A percentile compares a stretch with the other conserved stretches of the same genome.
Conservation (phyloP, 2,329 filamentous ascomycete species). For the Cladophialophora exuberans region DNA sequence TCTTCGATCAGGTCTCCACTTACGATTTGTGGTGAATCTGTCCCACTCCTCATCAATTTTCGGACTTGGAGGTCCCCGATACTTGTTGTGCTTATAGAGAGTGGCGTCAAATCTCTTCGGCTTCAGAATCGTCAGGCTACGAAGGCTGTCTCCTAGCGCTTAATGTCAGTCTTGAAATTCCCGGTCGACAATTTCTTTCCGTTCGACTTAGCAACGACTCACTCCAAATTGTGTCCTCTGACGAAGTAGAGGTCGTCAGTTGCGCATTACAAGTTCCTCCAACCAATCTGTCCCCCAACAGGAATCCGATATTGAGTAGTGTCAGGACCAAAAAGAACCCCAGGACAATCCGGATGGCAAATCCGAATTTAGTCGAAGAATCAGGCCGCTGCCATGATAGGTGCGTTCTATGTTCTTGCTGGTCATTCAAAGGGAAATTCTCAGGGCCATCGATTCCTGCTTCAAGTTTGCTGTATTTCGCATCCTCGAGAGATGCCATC, state of each 20-base stretch:
- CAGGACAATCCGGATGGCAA: neutral
- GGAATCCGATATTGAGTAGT: conserved; percentile 4
- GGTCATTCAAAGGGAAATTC: neutral
- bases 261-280: neutral
- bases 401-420: neutral
- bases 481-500: neutral
- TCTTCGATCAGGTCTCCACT: neutral
- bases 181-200: neutral
- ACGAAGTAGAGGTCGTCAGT: neutral
- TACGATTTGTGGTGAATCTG: conserved; percentile 2
- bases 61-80: conserved; percentile 1
- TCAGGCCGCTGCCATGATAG: neutral
- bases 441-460: neutral
- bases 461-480: neutral
- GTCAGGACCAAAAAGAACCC: neutral
- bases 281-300: conserved; percentile 2
- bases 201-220: neutral
- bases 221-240: neutral
- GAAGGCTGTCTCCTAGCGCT: neutral
- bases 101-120: conserved; percentile 1
- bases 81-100: neutral
- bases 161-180: neutral
- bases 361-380: neutral
- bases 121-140: neutral
- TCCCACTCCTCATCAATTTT: conserved; percentile 1